Evolutionary conservation across 495 filamentous ascomycete genomes (phyloP).

Genomic region (Bathelium albidoporum): DNA sequence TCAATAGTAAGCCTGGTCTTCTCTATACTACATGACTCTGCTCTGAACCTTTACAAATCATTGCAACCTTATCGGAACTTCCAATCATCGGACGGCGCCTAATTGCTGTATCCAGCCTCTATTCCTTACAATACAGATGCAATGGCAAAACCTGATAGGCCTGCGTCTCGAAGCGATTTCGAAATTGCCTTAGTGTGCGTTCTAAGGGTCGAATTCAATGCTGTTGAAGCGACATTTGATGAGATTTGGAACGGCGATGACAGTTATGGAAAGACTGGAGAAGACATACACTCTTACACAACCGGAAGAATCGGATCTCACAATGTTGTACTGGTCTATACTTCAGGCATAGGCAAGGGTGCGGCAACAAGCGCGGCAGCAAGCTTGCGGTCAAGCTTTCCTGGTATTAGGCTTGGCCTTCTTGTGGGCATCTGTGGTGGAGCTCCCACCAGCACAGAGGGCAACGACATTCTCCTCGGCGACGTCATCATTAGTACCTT

Average conservation of each 20-base stretch:
- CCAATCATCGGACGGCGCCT: neutral
- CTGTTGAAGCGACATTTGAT: conserved; percentile 5
- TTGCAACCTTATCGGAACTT: neutral
- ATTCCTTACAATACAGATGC: neutral
- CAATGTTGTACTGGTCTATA: conserved; percentile 24
- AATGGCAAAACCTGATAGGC: neutral
- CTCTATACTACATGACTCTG: no score
- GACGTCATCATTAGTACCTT: conserved; percentile 8
- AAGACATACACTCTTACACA: conserved; percentile 26
- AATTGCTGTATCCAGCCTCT: neutral
- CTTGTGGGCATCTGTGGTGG: conserved; percentile 11
- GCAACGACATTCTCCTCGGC: conserved; percentile 4
- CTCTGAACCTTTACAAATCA: no score
- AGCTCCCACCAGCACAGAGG: neutral
- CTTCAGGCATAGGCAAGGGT: conserved; percentile 24
- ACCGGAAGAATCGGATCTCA: conserved; percentile 24
- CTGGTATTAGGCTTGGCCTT: neutral
- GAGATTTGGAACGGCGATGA: neutral
- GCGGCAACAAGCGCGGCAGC: conserved; percentile 17
- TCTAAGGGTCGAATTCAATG: conserved; percentile 5
- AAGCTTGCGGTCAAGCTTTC: conserved; percentile 11
- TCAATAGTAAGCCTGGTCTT: no score
- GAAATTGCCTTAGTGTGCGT: conserved; percentile 12
- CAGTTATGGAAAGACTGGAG: conserved; percentile 13
- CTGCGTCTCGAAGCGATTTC: conserved; percentile 1